A percentile compares a stretch with the other conserved stretches of the same genome.
Evolutionary conservation across 768 basidiomycete species (phyloP).

Genomic region (Pleurotus cornucopiae): DNA sequence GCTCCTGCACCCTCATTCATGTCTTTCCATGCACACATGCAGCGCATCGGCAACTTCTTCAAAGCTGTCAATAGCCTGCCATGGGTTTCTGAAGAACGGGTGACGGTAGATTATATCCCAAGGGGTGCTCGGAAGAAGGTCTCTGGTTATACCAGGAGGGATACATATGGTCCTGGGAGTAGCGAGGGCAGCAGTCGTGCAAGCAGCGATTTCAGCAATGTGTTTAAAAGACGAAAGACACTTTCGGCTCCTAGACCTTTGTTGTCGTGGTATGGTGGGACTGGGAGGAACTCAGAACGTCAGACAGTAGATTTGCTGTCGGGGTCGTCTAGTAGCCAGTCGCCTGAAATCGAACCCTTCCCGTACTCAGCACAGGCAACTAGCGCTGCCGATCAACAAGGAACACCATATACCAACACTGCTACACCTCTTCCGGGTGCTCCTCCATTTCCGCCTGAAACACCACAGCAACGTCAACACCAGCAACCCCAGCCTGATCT

Average conservation of each 20-base stretch:
- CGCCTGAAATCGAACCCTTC: slow-evolving; percentile 2
- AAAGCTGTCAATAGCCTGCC: slow-evolving; percentile 33
- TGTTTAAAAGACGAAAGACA: not conserved
- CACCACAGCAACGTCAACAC: not conserved
- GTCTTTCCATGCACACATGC: slow-evolving; percentile 26
- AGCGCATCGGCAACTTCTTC: slow-evolving; percentile 31
- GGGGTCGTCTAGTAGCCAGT: not conserved
- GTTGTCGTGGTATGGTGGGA: slow-evolving; percentile 3
- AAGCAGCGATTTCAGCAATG: not conserved
- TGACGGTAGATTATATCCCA: slow-evolving; percentile 42
- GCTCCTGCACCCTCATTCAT: slow-evolving; percentile 32
- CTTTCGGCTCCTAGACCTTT: not conserved
- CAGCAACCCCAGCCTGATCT: not conserved
- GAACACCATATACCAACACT: not conserved
- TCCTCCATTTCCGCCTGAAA: not conserved
- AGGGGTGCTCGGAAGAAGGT: not conserved
- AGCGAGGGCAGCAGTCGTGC: not conserved
- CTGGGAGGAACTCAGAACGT: not conserved
- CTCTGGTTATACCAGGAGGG: not conserved
- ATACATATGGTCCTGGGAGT: not conserved
- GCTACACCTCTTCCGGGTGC: not conserved
- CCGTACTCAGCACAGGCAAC: not conserved
- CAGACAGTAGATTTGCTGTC: slow-evolving; percentile 3
- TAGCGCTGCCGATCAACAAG: not conserved
- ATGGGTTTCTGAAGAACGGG: slow-evolving; percentile 36